Percentiles rank a stretch among this genome's conserved stretches.
These are phyloP conservation scores for Chlorociboria aeruginascens DNA, from an alignment of 495 filamentous ascomycete genomes.

Conservation along the genomic window DNA sequence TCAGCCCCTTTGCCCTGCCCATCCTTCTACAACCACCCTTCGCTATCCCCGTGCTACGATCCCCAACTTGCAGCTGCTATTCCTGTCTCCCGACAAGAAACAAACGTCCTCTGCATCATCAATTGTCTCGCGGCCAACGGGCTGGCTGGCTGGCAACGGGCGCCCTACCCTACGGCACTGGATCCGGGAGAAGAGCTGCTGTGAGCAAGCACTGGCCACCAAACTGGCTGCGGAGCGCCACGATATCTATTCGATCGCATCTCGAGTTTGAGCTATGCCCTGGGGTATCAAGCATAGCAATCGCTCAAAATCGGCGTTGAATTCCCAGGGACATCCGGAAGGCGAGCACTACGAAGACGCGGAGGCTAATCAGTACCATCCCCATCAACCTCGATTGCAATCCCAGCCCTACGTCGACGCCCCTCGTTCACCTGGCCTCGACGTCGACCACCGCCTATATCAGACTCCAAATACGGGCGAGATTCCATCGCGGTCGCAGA, in stretches of 20 bases:
- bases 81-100: background rate
- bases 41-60: background rate
- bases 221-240: conserved; percentile 13
- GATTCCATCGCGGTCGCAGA: conserved; percentile 11
- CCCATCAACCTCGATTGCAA: background rate
- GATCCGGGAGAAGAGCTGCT: background rate
- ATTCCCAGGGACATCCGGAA: background rate
- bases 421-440: background rate
- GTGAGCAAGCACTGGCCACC: background rate
- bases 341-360: background rate
- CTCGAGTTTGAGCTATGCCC: conserved; percentile 11
- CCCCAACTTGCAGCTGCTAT: background rate
- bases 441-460: background rate
- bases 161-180: background rate
- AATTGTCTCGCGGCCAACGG: background rate
- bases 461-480: conserved; percentile 1
- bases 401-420: background rate
- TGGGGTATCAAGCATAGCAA: conserved; percentile 21
- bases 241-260: background rate
- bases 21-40: background rate
- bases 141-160: background rate
- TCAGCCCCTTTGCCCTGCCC: background rate
- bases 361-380: background rate
- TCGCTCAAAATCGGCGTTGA: conserved; percentile 23
- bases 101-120: background rate